phyloP scores from a whole-genome alignment of 306 rosid genomes.

The Lablab purpureus region DNA sequence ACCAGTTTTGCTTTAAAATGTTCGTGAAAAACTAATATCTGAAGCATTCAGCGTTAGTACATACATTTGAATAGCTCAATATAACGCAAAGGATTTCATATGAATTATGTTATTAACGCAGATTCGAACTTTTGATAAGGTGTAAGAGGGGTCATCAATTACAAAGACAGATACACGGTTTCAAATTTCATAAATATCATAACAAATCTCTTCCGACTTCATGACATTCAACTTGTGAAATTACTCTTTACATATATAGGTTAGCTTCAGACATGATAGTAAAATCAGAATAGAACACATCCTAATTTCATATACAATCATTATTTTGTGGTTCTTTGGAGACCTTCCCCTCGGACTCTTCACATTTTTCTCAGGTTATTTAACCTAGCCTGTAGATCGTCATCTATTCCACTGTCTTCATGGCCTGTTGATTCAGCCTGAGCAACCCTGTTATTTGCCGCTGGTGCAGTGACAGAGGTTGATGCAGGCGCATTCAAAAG shows the following conservation, averaged over 20 bases:
- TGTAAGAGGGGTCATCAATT: not conserved
- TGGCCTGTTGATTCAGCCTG: constrained; percentile 75
- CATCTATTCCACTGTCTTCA: constrained; percentile 81
- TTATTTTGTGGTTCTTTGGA: constrained; percentile 30
- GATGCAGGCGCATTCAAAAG: constrained; percentile 79
- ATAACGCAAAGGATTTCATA: not conserved
- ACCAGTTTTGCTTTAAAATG: not conserved
- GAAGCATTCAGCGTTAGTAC: not conserved
- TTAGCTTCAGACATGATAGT: constrained; percentile 7
- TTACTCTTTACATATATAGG: constrained; percentile 33
- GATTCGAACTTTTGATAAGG: not conserved
- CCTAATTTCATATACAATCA: constrained; percentile 11
- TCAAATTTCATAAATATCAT: not conserved
- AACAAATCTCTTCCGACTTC: not conserved
- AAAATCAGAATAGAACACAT: constrained; percentile 25
- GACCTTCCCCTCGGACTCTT: not conserved
- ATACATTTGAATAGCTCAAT: constrained; percentile 1
- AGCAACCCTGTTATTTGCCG: constrained; percentile 65
- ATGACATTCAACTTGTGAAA: constrained; percentile 29
- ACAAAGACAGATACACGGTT: constrained; percentile 2
- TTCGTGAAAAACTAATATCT: not conserved
- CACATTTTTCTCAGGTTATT: constrained; percentile 56
- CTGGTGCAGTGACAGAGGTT: constrained; percentile 69
- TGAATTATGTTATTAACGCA: not conserved
- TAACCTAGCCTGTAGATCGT: constrained; percentile 69